phyloP scores from a whole-genome alignment of 139 green algal genomes.

The Tetraselmis chui region DNA sequence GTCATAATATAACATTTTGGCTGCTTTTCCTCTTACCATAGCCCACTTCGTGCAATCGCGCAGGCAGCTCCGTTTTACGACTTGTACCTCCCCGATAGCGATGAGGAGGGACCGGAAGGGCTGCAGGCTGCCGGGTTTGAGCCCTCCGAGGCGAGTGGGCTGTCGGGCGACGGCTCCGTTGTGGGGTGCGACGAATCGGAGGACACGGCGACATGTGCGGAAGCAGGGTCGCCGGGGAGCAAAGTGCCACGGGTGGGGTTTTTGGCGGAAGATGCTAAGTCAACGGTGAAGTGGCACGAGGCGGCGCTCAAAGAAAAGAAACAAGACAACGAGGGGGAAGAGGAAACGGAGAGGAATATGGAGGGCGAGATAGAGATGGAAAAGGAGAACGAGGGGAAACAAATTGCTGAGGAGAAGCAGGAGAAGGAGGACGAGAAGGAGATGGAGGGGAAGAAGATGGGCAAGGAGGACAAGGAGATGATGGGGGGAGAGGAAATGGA shows the following conservation, averaged over 20 bases:
- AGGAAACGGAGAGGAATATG: no score
- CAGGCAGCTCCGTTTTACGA: not conserved
- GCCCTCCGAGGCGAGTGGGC: not conserved
- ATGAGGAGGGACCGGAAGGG: not conserved
- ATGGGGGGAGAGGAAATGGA: no score
- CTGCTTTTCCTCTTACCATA: no score
- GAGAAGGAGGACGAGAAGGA: no score
- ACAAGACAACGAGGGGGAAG: no score
- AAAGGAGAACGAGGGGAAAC: no score
- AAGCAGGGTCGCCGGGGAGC: not conserved
- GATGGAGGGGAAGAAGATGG: no score
- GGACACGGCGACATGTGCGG: not conserved
- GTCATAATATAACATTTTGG: no score
- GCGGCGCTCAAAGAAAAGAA: no score
- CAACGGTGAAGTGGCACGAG: not conserved
- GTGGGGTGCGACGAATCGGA: not conserved
- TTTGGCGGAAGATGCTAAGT: not conserved
- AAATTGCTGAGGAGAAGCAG: no score
- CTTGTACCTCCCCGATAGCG: not conserved
- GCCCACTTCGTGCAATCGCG: not conserved
- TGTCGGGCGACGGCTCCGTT: not conserved
- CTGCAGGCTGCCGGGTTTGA: not conserved
- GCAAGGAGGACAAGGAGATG: no score
- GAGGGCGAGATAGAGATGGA: no score
- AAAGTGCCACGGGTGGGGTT: not conserved